Conservation (phyloP, 495 filamentous ascomycete genomes). For the Pseudevernia furfuracea region DNA sequence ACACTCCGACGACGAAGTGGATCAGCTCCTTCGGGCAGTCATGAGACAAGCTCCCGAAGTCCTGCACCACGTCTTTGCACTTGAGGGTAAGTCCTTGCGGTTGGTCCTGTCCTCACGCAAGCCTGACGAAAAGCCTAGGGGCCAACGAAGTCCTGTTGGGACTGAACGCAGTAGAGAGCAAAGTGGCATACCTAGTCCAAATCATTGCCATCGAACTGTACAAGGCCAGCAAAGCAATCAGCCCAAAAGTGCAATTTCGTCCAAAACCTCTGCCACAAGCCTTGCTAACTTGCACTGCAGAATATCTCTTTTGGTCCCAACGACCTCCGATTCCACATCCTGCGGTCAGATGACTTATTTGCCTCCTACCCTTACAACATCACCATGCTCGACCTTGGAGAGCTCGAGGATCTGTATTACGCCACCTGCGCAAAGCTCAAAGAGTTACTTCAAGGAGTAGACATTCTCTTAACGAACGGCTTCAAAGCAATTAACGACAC, state of each 20-base stretch:
- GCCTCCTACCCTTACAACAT: constrained; percentile 8
- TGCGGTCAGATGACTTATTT: constrained; percentile 12
- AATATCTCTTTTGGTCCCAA: constrained; percentile 17
- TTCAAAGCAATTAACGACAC: constrained; percentile 21
- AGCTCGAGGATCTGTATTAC: constrained; percentile 27
- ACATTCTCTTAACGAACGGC: constrained; percentile 19
- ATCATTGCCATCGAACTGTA: constrained; percentile 20
- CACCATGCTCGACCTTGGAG: constrained; percentile 17
- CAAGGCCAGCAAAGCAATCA: constrained; percentile 19
- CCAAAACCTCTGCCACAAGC: not conserved
- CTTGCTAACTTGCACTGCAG: constrained; percentile 7
- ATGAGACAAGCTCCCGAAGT: constrained; percentile 17
- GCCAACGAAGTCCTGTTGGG: constrained; percentile 13
- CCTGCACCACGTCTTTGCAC: constrained; percentile 21
- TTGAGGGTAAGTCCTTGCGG: constrained; percentile 20
- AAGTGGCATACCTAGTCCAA: constrained; percentile 21
- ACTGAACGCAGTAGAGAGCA: constrained; percentile 19
- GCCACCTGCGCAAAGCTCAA: constrained; percentile 25
- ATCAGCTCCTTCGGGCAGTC: constrained; percentile 9
- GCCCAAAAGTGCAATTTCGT: constrained; percentile 6
- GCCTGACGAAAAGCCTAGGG: constrained; percentile 16
- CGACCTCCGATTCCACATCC: constrained; percentile 21
- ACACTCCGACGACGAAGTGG: constrained; percentile 10
- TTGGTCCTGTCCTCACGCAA: not conserved
- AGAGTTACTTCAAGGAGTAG: constrained; percentile 15